These are phyloP conservation scores for Ophiostoma ulmi DNA, from an alignment of 2,329 filamentous ascomycete species.

Conservation along the genomic window DNA sequence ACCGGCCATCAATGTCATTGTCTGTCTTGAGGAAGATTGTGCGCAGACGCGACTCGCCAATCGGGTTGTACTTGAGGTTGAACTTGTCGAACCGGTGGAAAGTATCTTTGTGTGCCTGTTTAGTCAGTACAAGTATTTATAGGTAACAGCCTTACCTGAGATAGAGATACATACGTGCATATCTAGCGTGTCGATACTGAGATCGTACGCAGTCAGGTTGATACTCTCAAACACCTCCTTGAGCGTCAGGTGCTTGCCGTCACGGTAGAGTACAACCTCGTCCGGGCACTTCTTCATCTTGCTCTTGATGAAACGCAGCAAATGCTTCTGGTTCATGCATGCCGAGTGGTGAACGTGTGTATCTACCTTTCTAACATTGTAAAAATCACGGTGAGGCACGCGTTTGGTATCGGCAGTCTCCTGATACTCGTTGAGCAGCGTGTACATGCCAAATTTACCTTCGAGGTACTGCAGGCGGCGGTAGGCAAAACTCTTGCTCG, in stretches of 20 bases:
- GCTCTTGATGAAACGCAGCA: constrained; percentile 97
- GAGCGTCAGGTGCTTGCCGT: constrained; percentile 86
- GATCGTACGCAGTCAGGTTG: constrained; percentile 91
- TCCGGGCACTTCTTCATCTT: constrained; percentile 99
- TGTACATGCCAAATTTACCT: constrained; percentile 93
- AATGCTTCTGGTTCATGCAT: constrained; percentile 99
- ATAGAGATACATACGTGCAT: constrained; percentile 62
- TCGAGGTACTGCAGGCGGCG: constrained; percentile 91
- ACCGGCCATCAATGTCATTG: constrained; percentile 93
- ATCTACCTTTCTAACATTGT: constrained; percentile 97
- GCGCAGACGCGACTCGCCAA: constrained; percentile 88
- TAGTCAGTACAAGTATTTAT: constrained; percentile 33
- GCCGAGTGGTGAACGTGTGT: constrained; percentile 98
- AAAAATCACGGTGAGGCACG: constrained; percentile 96
- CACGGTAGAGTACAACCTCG: constrained; percentile 85
- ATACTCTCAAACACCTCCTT: constrained; percentile 95
- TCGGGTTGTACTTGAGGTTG: constrained; percentile 97
- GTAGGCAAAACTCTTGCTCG: constrained; percentile 95
- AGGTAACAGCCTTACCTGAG: background rate
- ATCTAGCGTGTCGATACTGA: constrained; percentile 96
- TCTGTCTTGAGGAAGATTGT: constrained; percentile 99
- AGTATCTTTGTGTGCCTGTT: constrained; percentile 73
- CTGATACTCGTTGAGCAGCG: constrained; percentile 91
- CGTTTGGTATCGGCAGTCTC: constrained; percentile 97
- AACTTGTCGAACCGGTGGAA: constrained; percentile 99